Evolutionary conservation across 768 basidiomycete species (phyloP).

Genomic region (Suillus decipiens): DNA sequence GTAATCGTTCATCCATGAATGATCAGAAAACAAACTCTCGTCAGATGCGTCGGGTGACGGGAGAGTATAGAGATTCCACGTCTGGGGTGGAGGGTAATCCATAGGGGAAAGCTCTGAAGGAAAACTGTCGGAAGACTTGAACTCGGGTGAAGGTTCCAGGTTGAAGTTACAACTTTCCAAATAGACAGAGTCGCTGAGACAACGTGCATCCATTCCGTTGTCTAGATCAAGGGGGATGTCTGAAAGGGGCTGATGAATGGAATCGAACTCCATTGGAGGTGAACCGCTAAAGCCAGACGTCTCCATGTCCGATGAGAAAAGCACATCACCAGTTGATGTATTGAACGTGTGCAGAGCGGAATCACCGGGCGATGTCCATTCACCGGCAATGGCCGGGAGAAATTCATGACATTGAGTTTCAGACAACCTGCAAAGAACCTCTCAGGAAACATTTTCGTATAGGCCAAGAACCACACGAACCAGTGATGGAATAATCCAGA

Average conservation of each 20-base stretch:
- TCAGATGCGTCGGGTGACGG: too few relatives aligned
- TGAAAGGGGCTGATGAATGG: neutral
- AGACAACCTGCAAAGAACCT: neutral
- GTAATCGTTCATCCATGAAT: neutral
- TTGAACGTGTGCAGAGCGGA: neutral
- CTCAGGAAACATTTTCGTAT: neutral
- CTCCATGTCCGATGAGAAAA: neutral
- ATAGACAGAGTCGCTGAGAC: neutral
- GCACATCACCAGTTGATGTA: neutral
- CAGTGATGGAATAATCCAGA: neutral
- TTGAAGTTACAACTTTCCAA: neutral
- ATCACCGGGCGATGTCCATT: too few relatives aligned
- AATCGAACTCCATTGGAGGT: neutral
- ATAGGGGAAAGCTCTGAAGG: too few relatives aligned
- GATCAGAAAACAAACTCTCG: neutral
- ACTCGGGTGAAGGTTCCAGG: too few relatives aligned
- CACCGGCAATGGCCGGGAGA: too few relatives aligned
- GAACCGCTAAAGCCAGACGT: too few relatives aligned
- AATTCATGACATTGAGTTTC: neutral
- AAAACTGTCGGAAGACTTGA: too few relatives aligned
- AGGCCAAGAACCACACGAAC: neutral
- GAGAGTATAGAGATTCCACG: too few relatives aligned
- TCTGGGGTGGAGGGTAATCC: neutral
- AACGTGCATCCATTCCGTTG: neutral
- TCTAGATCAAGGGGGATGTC: neutral